Evolutionary conservation across 257 asterid species (phyloP).

Genomic region (Linderniella brevidens): DNA sequence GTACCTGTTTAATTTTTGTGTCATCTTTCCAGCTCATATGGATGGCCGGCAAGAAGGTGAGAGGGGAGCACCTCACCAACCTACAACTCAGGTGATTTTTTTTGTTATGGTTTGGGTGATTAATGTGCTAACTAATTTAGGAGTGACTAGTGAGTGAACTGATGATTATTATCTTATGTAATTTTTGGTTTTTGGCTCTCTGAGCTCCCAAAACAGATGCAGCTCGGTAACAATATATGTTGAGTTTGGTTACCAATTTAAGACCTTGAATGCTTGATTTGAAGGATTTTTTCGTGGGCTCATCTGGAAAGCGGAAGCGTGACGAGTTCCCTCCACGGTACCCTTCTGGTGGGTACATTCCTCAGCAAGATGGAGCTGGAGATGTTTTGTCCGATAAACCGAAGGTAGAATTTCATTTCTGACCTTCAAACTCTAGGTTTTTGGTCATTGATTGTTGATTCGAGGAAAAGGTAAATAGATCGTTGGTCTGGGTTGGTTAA

Average conservation of each 20-base stretch:
- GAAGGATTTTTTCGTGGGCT: conserved; percentile 61
- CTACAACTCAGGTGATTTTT: conserved; percentile 61
- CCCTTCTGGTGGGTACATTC: conserved; percentile 66
- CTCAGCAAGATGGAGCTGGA: conserved; percentile 95
- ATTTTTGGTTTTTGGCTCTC: no score
- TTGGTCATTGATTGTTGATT: neutral
- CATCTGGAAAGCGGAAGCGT: conserved; percentile 79
- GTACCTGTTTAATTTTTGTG: neutral
- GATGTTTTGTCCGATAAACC: conserved; percentile 28
- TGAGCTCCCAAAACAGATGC: no score
- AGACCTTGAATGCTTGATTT: neutral
- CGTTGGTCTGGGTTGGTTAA: no score
- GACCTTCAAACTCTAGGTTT: neutral
- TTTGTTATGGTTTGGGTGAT: neutral
- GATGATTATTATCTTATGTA: no score
- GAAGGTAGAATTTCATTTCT: conserved; percentile 25
- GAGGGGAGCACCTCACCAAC: conserved; percentile 59
- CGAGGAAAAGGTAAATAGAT: neutral
- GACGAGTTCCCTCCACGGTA: conserved; percentile 57
- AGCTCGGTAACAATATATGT: neutral
- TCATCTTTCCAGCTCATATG: conserved; percentile 47
- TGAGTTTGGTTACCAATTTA: neutral
- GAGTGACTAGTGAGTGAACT: no score
- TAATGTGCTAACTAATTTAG: neutral
- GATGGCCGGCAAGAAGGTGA: conserved; percentile 86